A percentile compares a stretch with the other conserved stretches of the same genome.
phyloP scores from a whole-genome alignment of 345 rosid genomes.

The Arabis alpina region DNA sequence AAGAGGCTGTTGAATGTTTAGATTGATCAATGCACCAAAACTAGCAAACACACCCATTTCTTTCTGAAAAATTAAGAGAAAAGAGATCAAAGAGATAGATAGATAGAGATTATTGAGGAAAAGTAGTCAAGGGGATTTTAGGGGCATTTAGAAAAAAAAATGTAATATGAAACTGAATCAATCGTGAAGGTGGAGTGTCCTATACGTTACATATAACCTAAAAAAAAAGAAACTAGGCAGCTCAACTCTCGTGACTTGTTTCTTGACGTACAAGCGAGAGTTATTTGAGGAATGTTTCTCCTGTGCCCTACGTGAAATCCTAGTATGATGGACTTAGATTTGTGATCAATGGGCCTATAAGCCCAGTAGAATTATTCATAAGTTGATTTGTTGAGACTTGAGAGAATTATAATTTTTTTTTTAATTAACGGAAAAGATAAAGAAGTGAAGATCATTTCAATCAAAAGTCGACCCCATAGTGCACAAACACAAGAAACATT shows the following conservation, averaged over 20 bases:
- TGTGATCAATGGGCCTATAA: not conserved
- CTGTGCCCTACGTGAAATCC: too few species aligned
- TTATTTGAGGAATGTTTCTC: not conserved
- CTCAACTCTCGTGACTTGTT: slow-evolving; percentile 16
- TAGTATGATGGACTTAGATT: too few species aligned
- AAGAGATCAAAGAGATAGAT: not conserved
- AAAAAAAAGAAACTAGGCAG: not conserved
- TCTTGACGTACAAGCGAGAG: slow-evolving; percentile 29
- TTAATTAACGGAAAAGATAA: slow-evolving; percentile 8
- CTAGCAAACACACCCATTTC: not conserved
- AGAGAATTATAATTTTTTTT: not conserved
- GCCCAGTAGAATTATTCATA: not conserved
- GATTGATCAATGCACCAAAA: slow-evolving; percentile 6
- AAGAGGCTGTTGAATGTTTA: not conserved
- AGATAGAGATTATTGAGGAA: not conserved
- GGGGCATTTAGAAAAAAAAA: not conserved
- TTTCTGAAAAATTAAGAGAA: not conserved
- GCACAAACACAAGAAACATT: slow-evolving; percentile 14
- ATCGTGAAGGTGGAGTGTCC: slow-evolving; percentile 8
- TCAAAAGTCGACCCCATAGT: slow-evolving; percentile 15
- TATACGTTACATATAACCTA: not conserved
- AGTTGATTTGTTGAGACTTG: not conserved
- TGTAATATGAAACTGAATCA: not conserved
- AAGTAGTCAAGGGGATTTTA: not conserved
- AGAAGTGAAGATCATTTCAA: not conserved